Evolutionary conservation across 345 rosid genomes (phyloP).

Genomic region (Aethionema arabicum): DNA sequence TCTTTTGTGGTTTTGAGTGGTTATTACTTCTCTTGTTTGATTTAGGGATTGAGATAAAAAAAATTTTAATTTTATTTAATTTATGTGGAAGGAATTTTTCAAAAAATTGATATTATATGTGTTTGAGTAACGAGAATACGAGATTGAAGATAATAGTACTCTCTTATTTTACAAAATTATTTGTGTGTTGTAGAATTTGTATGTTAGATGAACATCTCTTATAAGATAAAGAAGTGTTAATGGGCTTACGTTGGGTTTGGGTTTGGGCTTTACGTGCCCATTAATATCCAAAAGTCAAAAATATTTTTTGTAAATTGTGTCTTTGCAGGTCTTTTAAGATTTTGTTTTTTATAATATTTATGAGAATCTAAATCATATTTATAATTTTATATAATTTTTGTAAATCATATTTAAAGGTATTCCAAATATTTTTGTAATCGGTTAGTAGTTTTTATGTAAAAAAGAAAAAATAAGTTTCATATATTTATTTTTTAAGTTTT

Average conservation of each 20-base stretch:
- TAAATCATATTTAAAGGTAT: too few species aligned
- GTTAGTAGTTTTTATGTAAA: too few species aligned
- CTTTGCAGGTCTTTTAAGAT: neutral
- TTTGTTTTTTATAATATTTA: too few species aligned
- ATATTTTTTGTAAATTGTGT: neutral
- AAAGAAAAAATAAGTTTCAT: too few species aligned
- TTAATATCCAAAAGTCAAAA: neutral
- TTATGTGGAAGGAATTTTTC: neutral
- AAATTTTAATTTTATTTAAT: neutral
- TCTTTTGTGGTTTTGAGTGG: slow-evolving; percentile 25
- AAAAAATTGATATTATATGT: neutral
- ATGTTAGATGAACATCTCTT: neutral
- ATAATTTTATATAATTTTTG: too few species aligned
- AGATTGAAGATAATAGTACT: slow-evolving; percentile 8
- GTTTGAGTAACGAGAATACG: neutral
- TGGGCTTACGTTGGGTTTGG: slow-evolving; percentile 15
- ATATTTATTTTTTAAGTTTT: too few species aligned
- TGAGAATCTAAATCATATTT: too few species aligned
- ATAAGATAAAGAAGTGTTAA: neutral
- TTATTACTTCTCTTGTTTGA: too few species aligned
- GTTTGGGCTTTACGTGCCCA: slow-evolving; percentile 7
- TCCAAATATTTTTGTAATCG: too few species aligned
- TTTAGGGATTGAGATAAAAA: too few species aligned
- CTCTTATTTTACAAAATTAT: neutral
- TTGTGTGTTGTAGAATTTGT: slow-evolving; percentile 28